Conservation (phyloP, 2,329 filamentous ascomycete genomes). For the Diaporthe sp. region DNA sequence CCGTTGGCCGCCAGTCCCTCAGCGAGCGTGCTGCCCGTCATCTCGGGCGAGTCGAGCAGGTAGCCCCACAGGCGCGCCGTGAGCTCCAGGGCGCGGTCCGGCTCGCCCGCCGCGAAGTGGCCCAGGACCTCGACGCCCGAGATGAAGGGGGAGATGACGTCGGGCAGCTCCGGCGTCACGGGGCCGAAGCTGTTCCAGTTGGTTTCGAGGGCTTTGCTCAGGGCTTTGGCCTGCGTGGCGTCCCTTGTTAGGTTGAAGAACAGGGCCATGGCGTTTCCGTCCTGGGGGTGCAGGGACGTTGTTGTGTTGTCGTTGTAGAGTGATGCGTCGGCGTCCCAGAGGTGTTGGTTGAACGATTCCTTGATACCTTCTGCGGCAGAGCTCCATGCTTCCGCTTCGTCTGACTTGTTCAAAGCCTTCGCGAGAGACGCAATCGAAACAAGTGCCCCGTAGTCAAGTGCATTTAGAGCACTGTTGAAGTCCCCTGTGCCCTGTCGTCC, state of each 20-base stretch:
- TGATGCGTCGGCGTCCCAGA: slow-evolving; percentile 60
- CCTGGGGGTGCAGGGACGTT: slow-evolving; percentile 53
- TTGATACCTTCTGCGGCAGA: slow-evolving; percentile 46
- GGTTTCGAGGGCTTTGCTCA: slow-evolving; percentile 28
- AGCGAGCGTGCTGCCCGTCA: slow-evolving; percentile 38
- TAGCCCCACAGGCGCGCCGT: slow-evolving; percentile 33
- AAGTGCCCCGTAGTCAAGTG: slow-evolving; percentile 66
- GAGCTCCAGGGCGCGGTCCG: slow-evolving; percentile 33
- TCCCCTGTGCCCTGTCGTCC: neutral
- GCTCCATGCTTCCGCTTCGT: slow-evolving; percentile 48
- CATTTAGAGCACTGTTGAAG: slow-evolving; percentile 61
- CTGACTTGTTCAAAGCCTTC: slow-evolving; percentile 55
- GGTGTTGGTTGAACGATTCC: slow-evolving; percentile 59
- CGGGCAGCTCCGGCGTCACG: slow-evolving; percentile 35
- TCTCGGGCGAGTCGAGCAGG: slow-evolving; percentile 38
- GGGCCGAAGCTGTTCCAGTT: slow-evolving; percentile 36
- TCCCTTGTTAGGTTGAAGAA: slow-evolving; percentile 35
- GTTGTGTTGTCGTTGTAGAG: slow-evolving; percentile 65
- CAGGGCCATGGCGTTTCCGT: slow-evolving; percentile 38
- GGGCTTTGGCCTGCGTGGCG: neutral
- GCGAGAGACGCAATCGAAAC: slow-evolving; percentile 62
- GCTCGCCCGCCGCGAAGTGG: slow-evolving; percentile 33
- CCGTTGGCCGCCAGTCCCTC: slow-evolving; percentile 38
- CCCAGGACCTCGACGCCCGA: slow-evolving; percentile 35
- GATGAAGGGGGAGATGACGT: slow-evolving; percentile 38